phyloP scores from a whole-genome alignment of 805 yeast species.

The Komagataella pastoris region DNA sequence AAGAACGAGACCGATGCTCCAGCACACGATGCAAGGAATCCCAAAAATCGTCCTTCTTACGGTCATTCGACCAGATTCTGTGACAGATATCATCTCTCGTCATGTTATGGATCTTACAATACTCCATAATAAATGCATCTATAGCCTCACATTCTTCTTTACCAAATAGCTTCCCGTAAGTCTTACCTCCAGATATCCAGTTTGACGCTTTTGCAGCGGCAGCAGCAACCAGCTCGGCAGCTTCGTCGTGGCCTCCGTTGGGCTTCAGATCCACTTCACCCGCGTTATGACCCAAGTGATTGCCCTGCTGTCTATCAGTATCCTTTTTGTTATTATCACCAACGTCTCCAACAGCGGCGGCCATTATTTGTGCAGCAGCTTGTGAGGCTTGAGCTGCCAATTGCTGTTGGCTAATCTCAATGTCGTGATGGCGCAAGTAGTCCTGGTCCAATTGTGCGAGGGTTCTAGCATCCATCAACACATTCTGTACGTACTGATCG shows the following conservation, averaged over 20 bases:
- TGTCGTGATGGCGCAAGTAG: conserved; percentile 13
- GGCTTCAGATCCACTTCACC: neutral
- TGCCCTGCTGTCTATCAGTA: neutral
- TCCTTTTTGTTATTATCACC: neutral
- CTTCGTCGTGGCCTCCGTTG: conserved; percentile 10
- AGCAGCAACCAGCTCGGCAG: conserved; percentile 24
- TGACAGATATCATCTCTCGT: conserved; percentile 61
- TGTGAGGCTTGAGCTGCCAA: conserved; percentile 6
- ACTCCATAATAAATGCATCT: conserved; percentile 59
- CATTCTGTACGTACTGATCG: conserved; percentile 56
- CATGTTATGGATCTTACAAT: conserved; percentile 48
- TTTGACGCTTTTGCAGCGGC: conserved; percentile 30
- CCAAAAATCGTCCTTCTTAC: conserved; percentile 87
- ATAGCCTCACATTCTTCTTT: conserved; percentile 57
- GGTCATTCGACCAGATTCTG: conserved; percentile 77
- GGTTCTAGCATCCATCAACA: conserved; percentile 55
- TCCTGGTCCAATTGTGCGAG: conserved; percentile 27
- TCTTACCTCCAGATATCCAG: conserved; percentile 11
- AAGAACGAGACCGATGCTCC: conserved; percentile 79
- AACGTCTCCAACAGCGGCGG: conserved; percentile 6
- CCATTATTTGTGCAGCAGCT: conserved; percentile 7
- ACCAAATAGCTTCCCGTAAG: conserved; percentile 29
- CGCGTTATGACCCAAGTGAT: conserved; percentile 1
- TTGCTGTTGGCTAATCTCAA: conserved; percentile 1
- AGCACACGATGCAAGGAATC: conserved; percentile 64